A percentile compares a stretch with the other conserved stretches of the same genome.
These are phyloP conservation scores for Botrytis fragariae DNA, from an alignment of 2,329 filamentous ascomycete species.

Conservation along the genomic window DNA sequence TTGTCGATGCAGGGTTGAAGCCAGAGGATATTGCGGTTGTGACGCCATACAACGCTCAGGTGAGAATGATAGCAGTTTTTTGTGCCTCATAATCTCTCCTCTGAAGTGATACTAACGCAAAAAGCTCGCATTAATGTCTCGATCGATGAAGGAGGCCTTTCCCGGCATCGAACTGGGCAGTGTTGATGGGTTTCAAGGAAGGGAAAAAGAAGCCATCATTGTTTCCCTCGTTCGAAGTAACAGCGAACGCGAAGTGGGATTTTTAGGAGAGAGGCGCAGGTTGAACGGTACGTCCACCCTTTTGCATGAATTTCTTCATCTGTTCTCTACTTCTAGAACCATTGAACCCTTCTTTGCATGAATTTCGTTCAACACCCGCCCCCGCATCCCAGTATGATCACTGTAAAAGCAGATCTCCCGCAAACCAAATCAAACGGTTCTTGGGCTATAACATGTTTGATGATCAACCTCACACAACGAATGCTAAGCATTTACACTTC, in stretches of 20 bases:
- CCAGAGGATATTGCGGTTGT: slow-evolving; percentile 87
- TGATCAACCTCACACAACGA: slow-evolving; percentile 7
- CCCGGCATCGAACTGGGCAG: slow-evolving; percentile 91
- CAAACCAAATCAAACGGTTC: slow-evolving; percentile 4
- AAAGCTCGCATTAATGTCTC: slow-evolving; percentile 72
- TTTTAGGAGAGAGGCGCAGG: slow-evolving; percentile 85
- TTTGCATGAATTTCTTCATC: slow-evolving; percentile 10
- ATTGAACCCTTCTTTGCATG: slow-evolving; percentile 12
- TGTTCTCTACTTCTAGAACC: neutral
- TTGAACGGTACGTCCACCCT: slow-evolving; percentile 72
- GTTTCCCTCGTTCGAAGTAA: slow-evolving; percentile 96
- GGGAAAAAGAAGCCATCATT: slow-evolving; percentile 94
- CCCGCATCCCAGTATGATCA: neutral
- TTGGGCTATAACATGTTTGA: slow-evolving; percentile 6
- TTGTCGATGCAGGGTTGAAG: slow-evolving; percentile 77
- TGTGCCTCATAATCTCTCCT: neutral
- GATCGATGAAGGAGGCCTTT: slow-evolving; percentile 73
- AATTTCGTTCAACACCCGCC: neutral
- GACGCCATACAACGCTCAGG: slow-evolving; percentile 94
- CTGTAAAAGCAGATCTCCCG: neutral
- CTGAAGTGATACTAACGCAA: neutral
- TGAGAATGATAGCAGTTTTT: slow-evolving; percentile 40
- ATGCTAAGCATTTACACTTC: neutral
- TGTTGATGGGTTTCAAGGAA: slow-evolving; percentile 94
- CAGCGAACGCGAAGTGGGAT: slow-evolving; percentile 80